Evolutionary conservation across 2,329 filamentous ascomycete genomes (phyloP).

Genomic region (Hypoxylon rubiginosum): DNA sequence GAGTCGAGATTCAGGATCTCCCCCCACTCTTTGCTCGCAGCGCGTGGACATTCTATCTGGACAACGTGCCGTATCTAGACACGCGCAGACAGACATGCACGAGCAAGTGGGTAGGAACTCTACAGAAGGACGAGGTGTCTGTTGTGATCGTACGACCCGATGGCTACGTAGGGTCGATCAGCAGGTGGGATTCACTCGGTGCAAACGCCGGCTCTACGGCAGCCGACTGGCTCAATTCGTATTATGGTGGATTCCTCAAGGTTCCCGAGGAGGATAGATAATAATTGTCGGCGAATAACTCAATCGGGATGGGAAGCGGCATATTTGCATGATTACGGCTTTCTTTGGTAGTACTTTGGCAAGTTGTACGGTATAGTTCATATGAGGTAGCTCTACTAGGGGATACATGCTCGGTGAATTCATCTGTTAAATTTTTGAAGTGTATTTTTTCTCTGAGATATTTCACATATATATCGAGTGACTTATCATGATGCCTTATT

Average conservation of each 20-base stretch:
- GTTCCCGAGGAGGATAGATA: conserved; percentile 53
- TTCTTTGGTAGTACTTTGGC: conserved; percentile 29
- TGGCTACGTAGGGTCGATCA: conserved; percentile 49
- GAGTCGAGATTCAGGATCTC: conserved; percentile 46
- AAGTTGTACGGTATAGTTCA: conserved; percentile 34
- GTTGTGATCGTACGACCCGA: conserved; percentile 48
- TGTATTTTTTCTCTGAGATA: not conserved
- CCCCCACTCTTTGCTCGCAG: conserved; percentile 45
- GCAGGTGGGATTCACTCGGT: conserved; percentile 40
- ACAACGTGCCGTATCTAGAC: conserved; percentile 47
- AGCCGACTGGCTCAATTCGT: conserved; percentile 67
- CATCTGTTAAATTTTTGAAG: conserved; percentile 19
- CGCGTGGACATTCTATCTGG: conserved; percentile 49
- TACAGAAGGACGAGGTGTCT: conserved; percentile 41
- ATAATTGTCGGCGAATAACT: not conserved
- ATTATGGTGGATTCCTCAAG: conserved; percentile 68
- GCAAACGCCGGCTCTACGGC: conserved; percentile 63
- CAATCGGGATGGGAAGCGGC: conserved; percentile 17
- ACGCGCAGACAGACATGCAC: conserved; percentile 45
- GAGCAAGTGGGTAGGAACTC: conserved; percentile 47
- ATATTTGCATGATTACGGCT: conserved; percentile 19
- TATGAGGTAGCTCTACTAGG: conserved; percentile 23
- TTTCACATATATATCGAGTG: too few species aligned
- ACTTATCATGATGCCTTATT: not conserved
- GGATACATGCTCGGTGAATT: conserved; percentile 30